phyloP scores from a whole-genome alignment of 1,284 basidiomycete species.

The Pseudozyma thailandica region DNA sequence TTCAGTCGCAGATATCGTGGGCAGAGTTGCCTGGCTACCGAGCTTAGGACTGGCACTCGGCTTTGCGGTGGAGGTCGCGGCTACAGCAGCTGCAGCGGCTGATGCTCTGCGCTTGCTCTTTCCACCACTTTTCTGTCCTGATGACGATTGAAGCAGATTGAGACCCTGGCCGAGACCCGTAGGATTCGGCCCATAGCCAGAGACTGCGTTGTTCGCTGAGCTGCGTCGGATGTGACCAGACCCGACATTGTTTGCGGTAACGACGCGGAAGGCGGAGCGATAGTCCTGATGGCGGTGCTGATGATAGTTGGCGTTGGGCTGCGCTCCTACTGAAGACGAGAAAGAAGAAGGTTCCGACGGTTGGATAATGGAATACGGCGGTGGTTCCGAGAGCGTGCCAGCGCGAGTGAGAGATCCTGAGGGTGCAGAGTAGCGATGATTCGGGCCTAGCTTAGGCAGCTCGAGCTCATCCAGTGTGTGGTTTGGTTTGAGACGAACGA shows the following conservation, averaged over 20 bases:
- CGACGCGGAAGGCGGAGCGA: conserved; percentile 56
- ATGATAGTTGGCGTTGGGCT: conserved; percentile 65
- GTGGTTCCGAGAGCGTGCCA: conserved; percentile 52
- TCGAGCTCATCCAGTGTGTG: conserved; percentile 53
- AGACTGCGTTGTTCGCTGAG: conserved; percentile 6
- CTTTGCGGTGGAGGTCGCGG: conserved; percentile 5
- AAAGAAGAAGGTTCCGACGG: conserved; percentile 65
- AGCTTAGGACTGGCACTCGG: conserved; percentile 34
- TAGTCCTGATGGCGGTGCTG: conserved; percentile 59
- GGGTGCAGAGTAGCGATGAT: conserved; percentile 57
- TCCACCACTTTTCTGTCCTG: conserved; percentile 5
- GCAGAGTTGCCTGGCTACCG: conserved; percentile 6
- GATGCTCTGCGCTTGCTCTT: conserved; percentile 32
- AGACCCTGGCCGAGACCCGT: conserved; percentile 28
- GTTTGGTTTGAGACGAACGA: conserved; percentile 51
- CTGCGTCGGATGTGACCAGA: conserved; percentile 40
- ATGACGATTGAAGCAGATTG: conserved; percentile 25
- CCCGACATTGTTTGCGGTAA: conserved; percentile 49
- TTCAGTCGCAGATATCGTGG: not conserved
- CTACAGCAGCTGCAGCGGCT: conserved; percentile 6
- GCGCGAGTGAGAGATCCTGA: conserved; percentile 43
- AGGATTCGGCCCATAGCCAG: conserved; percentile 12
- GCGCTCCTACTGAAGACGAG: conserved; percentile 62
- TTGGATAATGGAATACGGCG: conserved; percentile 52
- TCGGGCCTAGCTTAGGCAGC: conserved; percentile 52